These are phyloP conservation scores for Deinandra increscens DNA, from an alignment of 129 eudicot genomes.

Conservation along the genomic window DNA sequence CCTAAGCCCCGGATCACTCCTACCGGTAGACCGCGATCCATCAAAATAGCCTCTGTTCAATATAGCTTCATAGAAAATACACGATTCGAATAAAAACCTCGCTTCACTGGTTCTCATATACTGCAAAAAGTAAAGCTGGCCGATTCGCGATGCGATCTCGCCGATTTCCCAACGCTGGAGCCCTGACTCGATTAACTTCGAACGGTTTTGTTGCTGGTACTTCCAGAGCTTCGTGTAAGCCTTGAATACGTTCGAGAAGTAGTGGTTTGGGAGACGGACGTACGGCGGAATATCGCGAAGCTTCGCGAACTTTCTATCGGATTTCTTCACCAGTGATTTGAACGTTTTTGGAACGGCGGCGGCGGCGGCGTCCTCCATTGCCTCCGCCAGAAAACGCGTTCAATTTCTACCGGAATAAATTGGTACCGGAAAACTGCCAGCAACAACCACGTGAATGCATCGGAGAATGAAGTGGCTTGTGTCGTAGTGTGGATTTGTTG, in stretches of 20 bases:
- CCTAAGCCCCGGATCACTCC: conserved; percentile 67
- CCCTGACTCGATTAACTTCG: conserved; percentile 55
- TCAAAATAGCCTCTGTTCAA: conserved; percentile 65
- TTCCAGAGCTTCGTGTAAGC: conserved; percentile 85
- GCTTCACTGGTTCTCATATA: conserved; percentile 93
- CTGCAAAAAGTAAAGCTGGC: conserved; percentile 86
- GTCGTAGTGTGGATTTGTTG: neutral
- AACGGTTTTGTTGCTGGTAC: conserved; percentile 72
- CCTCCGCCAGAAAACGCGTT: neutral
- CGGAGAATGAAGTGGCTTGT: neutral
- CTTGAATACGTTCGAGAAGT: conserved; percentile 75
- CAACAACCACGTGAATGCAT: neutral
- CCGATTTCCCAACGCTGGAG: conserved; percentile 94
- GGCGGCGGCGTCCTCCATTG: conserved; percentile 48
- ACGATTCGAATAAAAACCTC: conserved; percentile 74
- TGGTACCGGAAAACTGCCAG: conserved; percentile 8
- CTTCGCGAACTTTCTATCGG: conserved; percentile 72
- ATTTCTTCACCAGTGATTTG: conserved; percentile 56
- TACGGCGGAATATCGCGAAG: conserved; percentile 68
- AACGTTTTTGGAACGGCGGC: conserved; percentile 54
- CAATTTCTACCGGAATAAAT: conserved; percentile 17
- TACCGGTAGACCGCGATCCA: conserved; percentile 28
- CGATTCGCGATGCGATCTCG: conserved; percentile 96
- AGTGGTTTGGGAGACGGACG: conserved; percentile 47
- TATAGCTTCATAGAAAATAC: conserved; percentile 87